Evolutionary conservation across 2,329 filamentous ascomycete genomes (phyloP), one percentile per base, ranked within the genome.

Genomic region (Calcarisporium arbuscula): DNA sequence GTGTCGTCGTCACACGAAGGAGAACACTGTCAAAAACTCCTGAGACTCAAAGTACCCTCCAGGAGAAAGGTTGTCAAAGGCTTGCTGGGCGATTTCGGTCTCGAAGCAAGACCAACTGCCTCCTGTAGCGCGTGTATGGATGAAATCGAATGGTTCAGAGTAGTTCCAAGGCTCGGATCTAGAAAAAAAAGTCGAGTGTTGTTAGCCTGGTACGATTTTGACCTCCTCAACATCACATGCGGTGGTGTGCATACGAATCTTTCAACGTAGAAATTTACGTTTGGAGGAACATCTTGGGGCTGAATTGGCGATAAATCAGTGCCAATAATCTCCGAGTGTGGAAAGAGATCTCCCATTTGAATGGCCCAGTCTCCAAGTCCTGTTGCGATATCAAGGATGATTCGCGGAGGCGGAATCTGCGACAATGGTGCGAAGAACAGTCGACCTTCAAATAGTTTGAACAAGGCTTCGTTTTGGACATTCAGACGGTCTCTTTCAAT

Each of bases 231-330:
- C 12, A 10, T 11, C 6, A 14, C 15, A 11, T 14, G 17, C 14
- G 8, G n/a, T 15, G n/a, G 6, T 5, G 21, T n/a, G 53, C 58
- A 46, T 51, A 60, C 56, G 59, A 60, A 48, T 88, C 82, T 50
- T n/a, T 87, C 82, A 29, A 89, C 71, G 40, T 77, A 77, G 45
- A 89, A 89, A 42, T 77, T 74, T 11, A 87, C 80, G 42, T 89
- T 89, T 14, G 74, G 71, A 1, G 84, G 82, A 1, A 86, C 79
- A 30, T 72, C 65, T 5, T 61, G 61, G 3, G 80, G 78, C 49
- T 85, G 80, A 18, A 83, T 77, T 2, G 80, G 78, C 1, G 78
- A 82, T 6, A 85, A 64, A 47, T 85, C 80, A 8, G 74, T 81
- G 20, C 77, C 80, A 31, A 71, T 68, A 19, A 85, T 66, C 40